phyloP scores from a whole-genome alignment of 805 yeast genomes.

The Ogataea populi-albae region DNA sequence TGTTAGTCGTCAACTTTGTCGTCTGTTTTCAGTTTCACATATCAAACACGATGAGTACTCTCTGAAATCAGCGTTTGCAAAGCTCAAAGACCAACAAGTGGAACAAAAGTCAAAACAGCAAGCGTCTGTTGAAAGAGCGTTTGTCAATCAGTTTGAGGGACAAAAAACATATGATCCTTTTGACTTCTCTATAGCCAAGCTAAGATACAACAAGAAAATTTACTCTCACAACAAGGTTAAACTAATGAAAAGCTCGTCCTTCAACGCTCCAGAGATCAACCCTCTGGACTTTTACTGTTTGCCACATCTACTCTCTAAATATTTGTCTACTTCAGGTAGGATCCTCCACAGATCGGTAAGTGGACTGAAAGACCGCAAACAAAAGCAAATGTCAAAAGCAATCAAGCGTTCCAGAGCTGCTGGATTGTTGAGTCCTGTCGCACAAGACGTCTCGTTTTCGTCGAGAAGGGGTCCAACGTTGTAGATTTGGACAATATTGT shows the following conservation, averaged over 20 bases:
- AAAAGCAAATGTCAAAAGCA: slow-evolving; percentile 70
- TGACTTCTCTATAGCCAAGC: slow-evolving; percentile 65
- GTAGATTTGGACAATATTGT: slow-evolving; percentile 5
- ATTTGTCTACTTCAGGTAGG: slow-evolving; percentile 68
- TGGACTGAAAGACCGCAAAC: slow-evolving; percentile 64
- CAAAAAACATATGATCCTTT: slow-evolving; percentile 73
- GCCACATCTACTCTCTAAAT: slow-evolving; percentile 66
- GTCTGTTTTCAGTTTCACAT: slow-evolving; percentile 10
- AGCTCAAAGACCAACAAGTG: slow-evolving; percentile 20
- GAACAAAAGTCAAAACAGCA: slow-evolving; percentile 21
- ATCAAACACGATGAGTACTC: slow-evolving; percentile 12
- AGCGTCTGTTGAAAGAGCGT: slow-evolving; percentile 30
- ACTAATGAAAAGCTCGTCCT: slow-evolving; percentile 29
- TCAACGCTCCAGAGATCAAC: slow-evolving; percentile 46
- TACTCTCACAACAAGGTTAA: slow-evolving; percentile 13
- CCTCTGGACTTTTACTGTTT: slow-evolving; percentile 70
- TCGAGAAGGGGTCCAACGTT: slow-evolving; percentile 31
- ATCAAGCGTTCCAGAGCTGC: slow-evolving; percentile 76
- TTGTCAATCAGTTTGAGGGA: slow-evolving; percentile 45
- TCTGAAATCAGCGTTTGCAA: slow-evolving; percentile 20
- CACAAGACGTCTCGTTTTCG: slow-evolving; percentile 49
- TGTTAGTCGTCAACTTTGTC: no score
- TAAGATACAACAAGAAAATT: slow-evolving; percentile 46
- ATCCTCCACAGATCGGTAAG: slow-evolving; percentile 71
- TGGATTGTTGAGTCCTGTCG: slow-evolving; percentile 77